Evolutionary conservation across 768 basidiomycete genomes (phyloP), one percentile per base, ranked within the genome.

Genomic region (Leccinum incarnatum): DNA sequence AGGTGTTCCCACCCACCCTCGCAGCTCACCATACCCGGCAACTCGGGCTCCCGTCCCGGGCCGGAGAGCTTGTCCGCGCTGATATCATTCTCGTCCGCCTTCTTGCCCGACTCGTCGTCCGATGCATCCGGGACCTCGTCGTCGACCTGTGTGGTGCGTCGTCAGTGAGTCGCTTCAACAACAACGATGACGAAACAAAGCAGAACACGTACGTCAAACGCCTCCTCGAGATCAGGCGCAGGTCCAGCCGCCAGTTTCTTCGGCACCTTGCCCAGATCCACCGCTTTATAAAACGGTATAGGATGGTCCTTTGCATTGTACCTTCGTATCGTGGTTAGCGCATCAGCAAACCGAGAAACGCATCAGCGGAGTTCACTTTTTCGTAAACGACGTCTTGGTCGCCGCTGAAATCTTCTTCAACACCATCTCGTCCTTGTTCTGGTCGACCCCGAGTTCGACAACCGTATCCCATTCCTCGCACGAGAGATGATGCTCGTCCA

Each of bases 381-480:
- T 83, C 2, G 97, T 98, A 61, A 99, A 87, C 0, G 89, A 77
- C 0, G 89, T 75, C 78, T 99, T 99, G 47, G 89, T 88, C 0
- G 88, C 83, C 0, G 88, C 66, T 0, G 91, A 76, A 30, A 99
- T 93, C 75, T 89, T 89, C 78, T 96, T 97, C 66, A 91, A 74
- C 11, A 96, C 81, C 2, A 76, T 6, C 0, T 89, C 90, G 51
- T 92, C 91, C 58, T 83, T 84, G 68, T 86, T 82, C 6, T 88
- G 81, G 57, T 85, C 97, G 9, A 99, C 83, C 1, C 96, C 97
- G 8, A 99, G 82, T 70, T 98, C 96, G 54, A 98, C 83, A 53
- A 98, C 79, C 10, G 93, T 88, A 66, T 99, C 97, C 96, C 95
- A 98, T 67, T 98, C 96, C 29, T 98, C 97, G 62, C 89, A 91